A percentile compares a stretch with the other conserved stretches of the same genome.
phyloP scores from a whole-genome alignment of 2,329 filamentous ascomycete species.

The Colletotrichum agaves region DNA sequence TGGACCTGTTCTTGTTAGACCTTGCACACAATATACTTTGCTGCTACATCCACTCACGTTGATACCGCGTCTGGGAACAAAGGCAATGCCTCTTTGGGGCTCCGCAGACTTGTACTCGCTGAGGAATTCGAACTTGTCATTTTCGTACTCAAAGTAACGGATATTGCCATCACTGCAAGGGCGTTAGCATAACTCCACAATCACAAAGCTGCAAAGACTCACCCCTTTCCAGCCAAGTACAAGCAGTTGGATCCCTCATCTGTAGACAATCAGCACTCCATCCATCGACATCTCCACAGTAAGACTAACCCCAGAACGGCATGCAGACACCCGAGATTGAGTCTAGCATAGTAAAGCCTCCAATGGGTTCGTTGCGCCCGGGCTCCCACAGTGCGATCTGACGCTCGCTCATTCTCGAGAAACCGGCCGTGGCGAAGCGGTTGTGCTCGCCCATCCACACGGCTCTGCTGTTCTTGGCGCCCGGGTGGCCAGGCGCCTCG shows the following conservation, averaged over 20 bases:
- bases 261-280: constrained; percentile 46
- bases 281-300: background rate
- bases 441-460: constrained; percentile 99
- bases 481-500: constrained; percentile 85
- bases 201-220: constrained; percentile 49
- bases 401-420: constrained; percentile 98
- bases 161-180: constrained; percentile 91
- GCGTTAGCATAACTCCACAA: constrained; percentile 37
- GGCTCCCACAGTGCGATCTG: constrained; percentile 97
- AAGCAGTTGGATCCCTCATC: constrained; percentile 94
- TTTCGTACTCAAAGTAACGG: constrained; percentile 97
- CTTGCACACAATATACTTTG: background rate
- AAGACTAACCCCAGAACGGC: constrained; percentile 88
- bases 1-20: constrained; percentile 69
- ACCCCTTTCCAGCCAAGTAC: constrained; percentile 98
- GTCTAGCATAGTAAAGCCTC: constrained; percentile 89
- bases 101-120: constrained; percentile 98
- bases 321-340: constrained; percentile 98
- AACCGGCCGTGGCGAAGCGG: constrained; percentile 94
- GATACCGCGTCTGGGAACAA: constrained; percentile 93
- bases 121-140: constrained; percentile 98
- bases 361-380: constrained; percentile 85
- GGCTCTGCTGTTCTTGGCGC: constrained; percentile 96
- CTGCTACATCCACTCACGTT: constrained; percentile 67
- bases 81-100: constrained; percentile 93